Evolutionary conservation across 345 rosid species (phyloP).

Genomic region (Syzygium oleosum): DNA sequence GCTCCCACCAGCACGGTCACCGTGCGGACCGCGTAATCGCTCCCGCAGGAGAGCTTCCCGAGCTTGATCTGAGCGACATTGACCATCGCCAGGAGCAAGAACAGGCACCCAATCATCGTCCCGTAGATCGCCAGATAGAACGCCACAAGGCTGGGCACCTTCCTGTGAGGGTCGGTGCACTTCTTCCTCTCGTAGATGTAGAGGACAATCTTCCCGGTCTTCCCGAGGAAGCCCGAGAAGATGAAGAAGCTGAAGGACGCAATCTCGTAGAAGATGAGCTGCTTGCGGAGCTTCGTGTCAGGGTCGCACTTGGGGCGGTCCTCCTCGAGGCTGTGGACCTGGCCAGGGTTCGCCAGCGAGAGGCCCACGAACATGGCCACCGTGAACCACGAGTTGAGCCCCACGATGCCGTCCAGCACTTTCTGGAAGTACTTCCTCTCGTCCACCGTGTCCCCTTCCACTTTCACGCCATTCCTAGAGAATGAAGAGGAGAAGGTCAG

Average conservation of each 20-base stretch:
- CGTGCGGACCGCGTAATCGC: not conserved
- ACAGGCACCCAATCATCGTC: not conserved
- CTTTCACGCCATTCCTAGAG: not conserved
- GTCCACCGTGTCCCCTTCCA: not conserved
- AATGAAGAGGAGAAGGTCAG: not conserved
- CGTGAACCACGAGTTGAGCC: constrained; percentile 10
- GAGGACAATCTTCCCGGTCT: constrained; percentile 11
- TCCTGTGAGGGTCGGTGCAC: not conserved
- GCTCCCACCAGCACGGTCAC: not conserved
- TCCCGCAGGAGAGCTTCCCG: constrained; percentile 1
- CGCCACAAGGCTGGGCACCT: not conserved
- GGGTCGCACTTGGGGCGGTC: constrained; percentile 1
- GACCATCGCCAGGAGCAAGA: constrained; percentile 6
- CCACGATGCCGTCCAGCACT: constrained; percentile 8
- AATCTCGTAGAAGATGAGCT: constrained; percentile 3
- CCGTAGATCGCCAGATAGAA: constrained; percentile 9
- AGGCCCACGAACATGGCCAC: constrained; percentile 7
- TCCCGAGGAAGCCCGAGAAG: constrained; percentile 9
- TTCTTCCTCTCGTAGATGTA: not conserved
- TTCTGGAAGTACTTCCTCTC: constrained; percentile 4
- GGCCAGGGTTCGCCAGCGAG: constrained; percentile 2
- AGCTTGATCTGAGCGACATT: constrained; percentile 8
- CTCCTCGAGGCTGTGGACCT: constrained; percentile 4
- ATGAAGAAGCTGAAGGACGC: constrained; percentile 12
- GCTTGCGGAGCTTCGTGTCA: not conserved